Percentiles rank a stretch among this genome's conserved stretches.
phyloP scores from a whole-genome alignment of 2,329 filamentous ascomycete species.

The Aspergillus thermomutatus region DNA sequence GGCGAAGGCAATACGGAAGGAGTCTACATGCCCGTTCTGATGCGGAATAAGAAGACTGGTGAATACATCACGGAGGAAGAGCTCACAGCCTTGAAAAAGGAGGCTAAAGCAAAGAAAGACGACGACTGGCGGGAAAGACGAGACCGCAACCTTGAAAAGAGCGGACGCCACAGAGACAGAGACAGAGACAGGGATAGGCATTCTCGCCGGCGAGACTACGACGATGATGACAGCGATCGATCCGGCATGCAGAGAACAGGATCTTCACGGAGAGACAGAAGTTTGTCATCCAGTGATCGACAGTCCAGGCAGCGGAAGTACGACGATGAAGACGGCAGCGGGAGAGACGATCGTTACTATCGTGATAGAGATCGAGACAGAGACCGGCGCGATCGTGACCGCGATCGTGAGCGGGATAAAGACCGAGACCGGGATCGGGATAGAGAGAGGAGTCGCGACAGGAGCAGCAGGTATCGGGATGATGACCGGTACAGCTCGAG shows the following conservation, averaged over 20 bases:
- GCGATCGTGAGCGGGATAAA: conserved; percentile 22
- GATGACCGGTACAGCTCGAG: conserved; percentile 33
- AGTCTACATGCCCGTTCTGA: conserved; percentile 60
- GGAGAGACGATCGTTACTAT: conserved; percentile 34
- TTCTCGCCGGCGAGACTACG: conserved; percentile 31
- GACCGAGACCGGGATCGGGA: conserved; percentile 23
- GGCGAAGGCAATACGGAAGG: conserved; percentile 40
- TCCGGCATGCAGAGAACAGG: conserved; percentile 37
- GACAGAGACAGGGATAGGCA: conserved; percentile 22
- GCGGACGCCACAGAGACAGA: conserved; percentile 33
- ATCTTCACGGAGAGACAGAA: conserved; percentile 37
- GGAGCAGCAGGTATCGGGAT: conserved; percentile 28
- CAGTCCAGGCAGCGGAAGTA: conserved; percentile 35
- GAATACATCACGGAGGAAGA: conserved; percentile 63
- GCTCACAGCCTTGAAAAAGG: conserved; percentile 50
- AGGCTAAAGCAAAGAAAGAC: conserved; percentile 43
- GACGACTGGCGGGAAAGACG: conserved; percentile 45
- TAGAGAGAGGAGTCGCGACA: conserved; percentile 28
- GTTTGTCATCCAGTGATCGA: conserved; percentile 32
- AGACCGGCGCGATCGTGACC: conserved; percentile 28
- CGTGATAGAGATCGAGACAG: conserved; percentile 24
- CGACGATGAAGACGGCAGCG: conserved; percentile 34
- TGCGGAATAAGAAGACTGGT: conserved; percentile 61
- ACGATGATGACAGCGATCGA: conserved; percentile 29
- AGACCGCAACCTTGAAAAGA: conserved; percentile 42